Conservation (phyloP, 1,284 basidiomycete species). For the Marasmius sp. region DNA sequence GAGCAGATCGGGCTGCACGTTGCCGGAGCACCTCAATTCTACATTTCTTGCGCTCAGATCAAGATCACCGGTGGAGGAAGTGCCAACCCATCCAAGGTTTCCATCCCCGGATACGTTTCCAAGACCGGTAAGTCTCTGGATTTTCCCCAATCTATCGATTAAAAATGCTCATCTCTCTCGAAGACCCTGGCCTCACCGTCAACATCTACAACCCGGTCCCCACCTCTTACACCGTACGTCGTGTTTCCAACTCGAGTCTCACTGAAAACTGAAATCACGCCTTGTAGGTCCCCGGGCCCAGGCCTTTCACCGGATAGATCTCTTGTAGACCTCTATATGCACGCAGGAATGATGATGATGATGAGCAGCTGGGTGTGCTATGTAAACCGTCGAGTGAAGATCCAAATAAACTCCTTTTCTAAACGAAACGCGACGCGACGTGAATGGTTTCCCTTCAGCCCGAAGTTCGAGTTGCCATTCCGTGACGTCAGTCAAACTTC, state of each 20-base stretch:
- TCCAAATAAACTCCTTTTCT: too few species aligned
- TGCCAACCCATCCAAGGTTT: slow-evolving; percentile 39
- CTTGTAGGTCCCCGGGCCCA: slow-evolving; percentile 28
- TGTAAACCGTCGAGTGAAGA: too few species aligned
- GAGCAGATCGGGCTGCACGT: slow-evolving; percentile 44
- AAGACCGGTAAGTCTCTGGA: slow-evolving; percentile 25
- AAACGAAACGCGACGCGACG: too few species aligned
- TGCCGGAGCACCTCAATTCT: slow-evolving; percentile 37
- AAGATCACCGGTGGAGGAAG: slow-evolving; percentile 36
- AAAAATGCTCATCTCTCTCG: too few species aligned
- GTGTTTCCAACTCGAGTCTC: neutral
- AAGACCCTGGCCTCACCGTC: slow-evolving; percentile 40
- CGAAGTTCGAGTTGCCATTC: too few species aligned
- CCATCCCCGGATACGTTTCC: slow-evolving; percentile 39
- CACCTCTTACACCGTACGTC: slow-evolving; percentile 35
- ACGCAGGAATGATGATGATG: too few species aligned
- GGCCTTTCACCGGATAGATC: slow-evolving; percentile 17
- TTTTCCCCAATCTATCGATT: neutral
- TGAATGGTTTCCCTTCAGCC: too few species aligned
- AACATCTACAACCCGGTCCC: slow-evolving; percentile 44
- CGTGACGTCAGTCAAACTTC: too few species aligned
- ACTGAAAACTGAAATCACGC: neutral
- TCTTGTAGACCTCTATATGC: too few species aligned
- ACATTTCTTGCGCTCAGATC: slow-evolving; percentile 42
- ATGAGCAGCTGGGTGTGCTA: too few species aligned